Evolutionary conservation across 164 flowering plant genomes (phyloP).

Genomic region (Tinospora cordifolia): DNA sequence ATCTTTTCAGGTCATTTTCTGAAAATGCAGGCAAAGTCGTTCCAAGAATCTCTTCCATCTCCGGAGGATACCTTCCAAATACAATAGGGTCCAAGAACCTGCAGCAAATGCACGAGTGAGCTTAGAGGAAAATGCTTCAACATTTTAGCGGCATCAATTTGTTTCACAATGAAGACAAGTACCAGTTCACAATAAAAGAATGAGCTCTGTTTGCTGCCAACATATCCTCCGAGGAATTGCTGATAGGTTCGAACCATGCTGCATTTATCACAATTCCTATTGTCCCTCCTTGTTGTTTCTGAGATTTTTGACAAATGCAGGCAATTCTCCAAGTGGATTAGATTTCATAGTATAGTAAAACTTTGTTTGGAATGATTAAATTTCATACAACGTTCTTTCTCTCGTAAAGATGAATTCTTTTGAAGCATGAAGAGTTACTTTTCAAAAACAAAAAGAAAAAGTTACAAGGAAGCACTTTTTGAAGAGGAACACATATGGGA

Average conservation of each 20-base stretch:
- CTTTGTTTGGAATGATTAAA: no score
- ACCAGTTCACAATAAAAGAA: constrained; percentile 49
- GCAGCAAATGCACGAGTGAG: constrained; percentile 6
- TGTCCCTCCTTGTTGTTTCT: constrained; percentile 49
- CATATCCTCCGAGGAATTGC: constrained; percentile 38
- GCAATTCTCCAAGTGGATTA: no score
- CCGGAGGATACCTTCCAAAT: constrained; percentile 45
- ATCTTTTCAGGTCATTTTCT: constrained; percentile 15
- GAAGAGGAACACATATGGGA: background rate
- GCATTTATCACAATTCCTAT: constrained; percentile 48
- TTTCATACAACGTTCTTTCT: no score
- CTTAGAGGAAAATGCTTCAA: background rate
- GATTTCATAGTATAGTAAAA: no score
- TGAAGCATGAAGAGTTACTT: no score
- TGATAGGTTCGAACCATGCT: constrained; percentile 53
- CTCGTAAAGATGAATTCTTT: no score
- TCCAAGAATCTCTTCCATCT: constrained; percentile 42
- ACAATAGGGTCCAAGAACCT: constrained; percentile 65
- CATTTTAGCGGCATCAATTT: background rate
- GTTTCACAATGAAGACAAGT: constrained; percentile 1
- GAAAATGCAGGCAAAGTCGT: constrained; percentile 36
- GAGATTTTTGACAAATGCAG: background rate
- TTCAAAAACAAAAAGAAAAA: background rate
- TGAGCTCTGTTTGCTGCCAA: constrained; percentile 48
- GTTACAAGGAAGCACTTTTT: background rate